Percentiles rank a stretch among this genome's conserved stretches.
Evolutionary conservation across 1,284 basidiomycete species (phyloP).

Genomic region (Gymnopus androsaceus): DNA sequence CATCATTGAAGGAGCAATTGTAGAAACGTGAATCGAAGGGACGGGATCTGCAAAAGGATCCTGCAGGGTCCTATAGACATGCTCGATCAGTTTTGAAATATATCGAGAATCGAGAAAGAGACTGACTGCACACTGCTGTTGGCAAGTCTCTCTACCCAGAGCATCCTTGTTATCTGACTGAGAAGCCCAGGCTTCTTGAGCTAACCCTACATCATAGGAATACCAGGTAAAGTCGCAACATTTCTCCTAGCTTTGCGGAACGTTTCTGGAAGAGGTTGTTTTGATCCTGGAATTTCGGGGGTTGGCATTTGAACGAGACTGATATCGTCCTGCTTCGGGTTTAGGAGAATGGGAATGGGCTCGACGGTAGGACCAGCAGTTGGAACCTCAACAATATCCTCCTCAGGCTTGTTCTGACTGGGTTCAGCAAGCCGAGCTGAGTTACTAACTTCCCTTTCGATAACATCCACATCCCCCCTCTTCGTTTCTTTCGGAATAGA

Average conservation of each 20-base stretch:
- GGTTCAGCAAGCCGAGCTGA: too few species aligned
- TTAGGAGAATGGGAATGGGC: background rate
- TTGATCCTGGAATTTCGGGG: background rate
- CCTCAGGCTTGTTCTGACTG: too few species aligned
- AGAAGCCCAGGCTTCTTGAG: background rate
- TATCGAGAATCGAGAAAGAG: background rate
- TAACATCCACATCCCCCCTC: too few species aligned
- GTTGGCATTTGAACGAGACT: background rate
- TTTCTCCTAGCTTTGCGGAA: too few species aligned
- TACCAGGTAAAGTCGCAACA: background rate
- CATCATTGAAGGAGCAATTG: conserved; percentile 7
- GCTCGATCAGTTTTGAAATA: background rate
- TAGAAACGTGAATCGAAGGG: conserved; percentile 11
- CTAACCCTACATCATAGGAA: background rate
- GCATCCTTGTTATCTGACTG: background rate
- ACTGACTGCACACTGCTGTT: background rate
- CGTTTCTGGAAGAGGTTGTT: background rate
- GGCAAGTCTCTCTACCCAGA: conserved; percentile 1
- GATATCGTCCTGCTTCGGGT: background rate
- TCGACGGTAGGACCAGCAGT: background rate
- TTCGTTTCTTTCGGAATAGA: too few species aligned
- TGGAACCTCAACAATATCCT: too few species aligned
- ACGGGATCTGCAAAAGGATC: conserved; percentile 39
- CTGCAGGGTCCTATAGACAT: conserved; percentile 4
- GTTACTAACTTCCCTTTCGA: too few species aligned